Conservation (phyloP, 306 rosid species). For the Abrus pulchellus region DNA sequence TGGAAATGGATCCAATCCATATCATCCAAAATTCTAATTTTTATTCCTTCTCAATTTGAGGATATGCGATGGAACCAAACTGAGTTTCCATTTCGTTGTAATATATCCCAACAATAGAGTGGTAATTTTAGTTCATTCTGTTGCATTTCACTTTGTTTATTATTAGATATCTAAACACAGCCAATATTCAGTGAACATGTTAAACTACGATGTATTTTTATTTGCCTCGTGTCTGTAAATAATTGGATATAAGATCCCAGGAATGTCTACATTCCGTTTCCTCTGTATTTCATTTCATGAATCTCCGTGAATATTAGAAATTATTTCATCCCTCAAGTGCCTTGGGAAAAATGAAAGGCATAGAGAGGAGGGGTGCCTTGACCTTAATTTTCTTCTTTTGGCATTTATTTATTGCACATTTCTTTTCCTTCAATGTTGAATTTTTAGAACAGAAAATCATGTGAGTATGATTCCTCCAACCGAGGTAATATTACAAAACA, state of each 20-base stretch:
- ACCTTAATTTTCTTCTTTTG: not conserved
- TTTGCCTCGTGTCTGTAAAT: slow-evolving; percentile 52
- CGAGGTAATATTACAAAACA: not conserved
- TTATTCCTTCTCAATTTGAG: too few species aligned
- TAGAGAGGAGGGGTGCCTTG: not conserved
- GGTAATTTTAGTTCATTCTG: too few species aligned
- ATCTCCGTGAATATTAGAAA: slow-evolving; percentile 11
- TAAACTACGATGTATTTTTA: slow-evolving; percentile 27
- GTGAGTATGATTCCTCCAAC: not conserved
- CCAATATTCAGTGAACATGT: too few species aligned
- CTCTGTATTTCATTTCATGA: slow-evolving; percentile 16
- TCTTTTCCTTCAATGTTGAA: not conserved
- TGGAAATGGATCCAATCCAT: too few species aligned
- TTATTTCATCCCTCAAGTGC: slow-evolving; percentile 9
- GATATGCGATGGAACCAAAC: too few species aligned
- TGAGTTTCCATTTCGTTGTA: too few species aligned
- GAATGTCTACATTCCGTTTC: slow-evolving; percentile 22
- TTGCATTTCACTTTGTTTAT: too few species aligned
- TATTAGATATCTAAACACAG: too few species aligned
- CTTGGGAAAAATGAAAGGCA: not conserved
- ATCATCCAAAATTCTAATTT: too few species aligned
- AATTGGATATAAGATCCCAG: slow-evolving; percentile 23
- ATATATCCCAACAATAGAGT: too few species aligned
- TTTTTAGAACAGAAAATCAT: too few species aligned
- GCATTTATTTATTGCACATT: slow-evolving; percentile 12